Base-by-base conservation (phyloP, 176 grass and related monocot genomes). In the Poa annua region DNA sequence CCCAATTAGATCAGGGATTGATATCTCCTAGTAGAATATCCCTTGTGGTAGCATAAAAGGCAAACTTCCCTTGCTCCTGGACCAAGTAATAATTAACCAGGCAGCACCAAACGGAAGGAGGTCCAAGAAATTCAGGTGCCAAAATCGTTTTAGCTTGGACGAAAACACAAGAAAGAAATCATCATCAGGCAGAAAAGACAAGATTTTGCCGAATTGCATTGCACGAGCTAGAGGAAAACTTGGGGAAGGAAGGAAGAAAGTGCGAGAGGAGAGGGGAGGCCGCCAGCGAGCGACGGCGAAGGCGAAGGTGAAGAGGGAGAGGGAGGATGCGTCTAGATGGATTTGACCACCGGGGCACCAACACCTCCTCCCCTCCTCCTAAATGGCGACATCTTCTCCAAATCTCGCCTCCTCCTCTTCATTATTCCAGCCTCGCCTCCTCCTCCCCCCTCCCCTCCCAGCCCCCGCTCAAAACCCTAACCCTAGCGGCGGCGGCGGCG, bases 311-410 rank as follows among this genome's bases (percentile, higher is more conserved):
- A 38, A 38, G 36, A 38, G 35, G 35, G 35, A 36, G 61, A 14
- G 25, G 39, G 20, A 75, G 12, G 87, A 63, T 90, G 80, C 3
- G 15, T 59, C 57, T 12, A 69, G 88, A 90, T 80, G 49, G 80
- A 84, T 80, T 87, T 87, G 92, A 85, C 85, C 77, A 69, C 71
- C 71, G 47, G 47, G 71, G 71, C 45, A 29, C 66, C 76, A 21
- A 77, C 76, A 21, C 76, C 71, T 29, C 80, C 64, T 80, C 78
- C 16, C 59, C 85, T 64, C 34, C 47, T 34, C 51, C 85, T 92
- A 54, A 89, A 95, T 92, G 85, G 83, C 82, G 82, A 83, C 74
- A 76, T 57, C 82, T 6, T 41, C 85, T 54, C 61, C 84, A 53
- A 83, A 87, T 70, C 89, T 64, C 78, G 12, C 29, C 45, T 22